Percentiles rank a stretch among this genome's conserved stretches.
These are phyloP conservation scores for Thielaviopsis musarum DNA, from an alignment of 2,329 filamentous ascomycete species.

Conservation along the genomic window DNA sequence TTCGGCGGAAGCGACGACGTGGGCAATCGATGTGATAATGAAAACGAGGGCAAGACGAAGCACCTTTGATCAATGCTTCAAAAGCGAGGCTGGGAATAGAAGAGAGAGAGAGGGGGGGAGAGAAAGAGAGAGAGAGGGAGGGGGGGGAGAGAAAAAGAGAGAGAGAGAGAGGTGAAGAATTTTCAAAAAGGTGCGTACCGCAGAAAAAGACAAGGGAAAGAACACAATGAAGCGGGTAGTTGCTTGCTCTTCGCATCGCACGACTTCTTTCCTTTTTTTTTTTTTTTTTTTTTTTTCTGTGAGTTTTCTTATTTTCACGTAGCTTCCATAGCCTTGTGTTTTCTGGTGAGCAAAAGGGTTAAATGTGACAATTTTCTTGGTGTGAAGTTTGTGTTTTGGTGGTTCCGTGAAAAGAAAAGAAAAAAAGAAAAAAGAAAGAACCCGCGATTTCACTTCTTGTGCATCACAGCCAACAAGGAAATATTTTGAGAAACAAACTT, in stretches of 20 bases:
- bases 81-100: neutral
- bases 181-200: neutral
- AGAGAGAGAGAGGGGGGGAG: neutral
- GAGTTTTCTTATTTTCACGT: too few relatives aligned
- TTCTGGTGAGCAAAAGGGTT: too few relatives aligned
- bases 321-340: too few relatives aligned
- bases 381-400: neutral
- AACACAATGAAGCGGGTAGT: neutral
- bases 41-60: neutral
- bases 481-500: neutral
- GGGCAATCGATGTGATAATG: neutral
- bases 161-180: neutral
- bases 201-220: neutral
- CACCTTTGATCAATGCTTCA: neutral
- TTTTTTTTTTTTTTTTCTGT: too few relatives aligned
- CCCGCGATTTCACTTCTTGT: too few relatives aligned
- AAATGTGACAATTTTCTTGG: neutral
- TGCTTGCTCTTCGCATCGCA: neutral
- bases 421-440: neutral
- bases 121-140: neutral
- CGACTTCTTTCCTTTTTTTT: neutral
- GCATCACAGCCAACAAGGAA: neutral
- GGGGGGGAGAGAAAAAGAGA: neutral
- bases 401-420: neutral
- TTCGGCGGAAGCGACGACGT: neutral